These are phyloP conservation scores for Vararia minispora DNA, from an alignment of 768 basidiomycete species.

Conservation along the genomic window DNA sequence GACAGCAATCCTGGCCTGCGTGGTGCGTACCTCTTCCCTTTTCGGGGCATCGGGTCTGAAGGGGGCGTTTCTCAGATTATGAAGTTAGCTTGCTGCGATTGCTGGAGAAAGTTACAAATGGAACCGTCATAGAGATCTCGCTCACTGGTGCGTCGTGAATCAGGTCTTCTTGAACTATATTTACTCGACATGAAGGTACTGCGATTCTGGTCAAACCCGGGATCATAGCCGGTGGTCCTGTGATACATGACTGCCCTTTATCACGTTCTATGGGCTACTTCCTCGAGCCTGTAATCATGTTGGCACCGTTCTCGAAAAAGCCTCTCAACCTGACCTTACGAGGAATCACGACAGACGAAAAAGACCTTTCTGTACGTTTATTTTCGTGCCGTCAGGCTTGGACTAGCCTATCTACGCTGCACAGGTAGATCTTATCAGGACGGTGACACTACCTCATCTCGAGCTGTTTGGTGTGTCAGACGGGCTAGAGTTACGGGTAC, in stretches of 20 bases:
- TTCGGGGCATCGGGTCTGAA: background rate
- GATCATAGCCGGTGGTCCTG: conserved; percentile 70
- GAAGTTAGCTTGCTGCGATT: conserved; percentile 85
- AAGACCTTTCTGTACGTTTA: conserved; percentile 73
- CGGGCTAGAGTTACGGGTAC: conserved; percentile 78
- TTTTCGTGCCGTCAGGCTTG: conserved; percentile 9
- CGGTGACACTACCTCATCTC: conserved; percentile 83
- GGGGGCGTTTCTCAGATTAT: conserved; percentile 48
- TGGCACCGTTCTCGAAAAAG: conserved; percentile 89
- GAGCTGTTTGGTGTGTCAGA: conserved; percentile 86
- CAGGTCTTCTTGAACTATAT: background rate
- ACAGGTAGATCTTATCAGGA: conserved; percentile 81
- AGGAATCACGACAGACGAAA: conserved; percentile 88
- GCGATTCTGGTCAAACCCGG: conserved; percentile 89
- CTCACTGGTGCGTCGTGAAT: conserved; percentile 59
- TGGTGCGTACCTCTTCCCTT: conserved; percentile 34
- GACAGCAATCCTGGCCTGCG: conserved; percentile 94
- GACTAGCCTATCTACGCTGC: background rate
- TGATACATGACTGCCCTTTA: conserved; percentile 80
- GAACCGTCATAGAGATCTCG: conserved; percentile 90
- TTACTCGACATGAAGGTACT: conserved; percentile 47
- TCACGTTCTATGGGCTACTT: conserved; percentile 92
- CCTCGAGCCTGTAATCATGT: conserved; percentile 78
- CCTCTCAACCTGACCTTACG: conserved; percentile 70
- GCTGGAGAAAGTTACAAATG: conserved; percentile 87